These are phyloP conservation scores for Penicillium italicum DNA, from an alignment of 2,329 filamentous ascomycete genomes.

Conservation along the genomic window DNA sequence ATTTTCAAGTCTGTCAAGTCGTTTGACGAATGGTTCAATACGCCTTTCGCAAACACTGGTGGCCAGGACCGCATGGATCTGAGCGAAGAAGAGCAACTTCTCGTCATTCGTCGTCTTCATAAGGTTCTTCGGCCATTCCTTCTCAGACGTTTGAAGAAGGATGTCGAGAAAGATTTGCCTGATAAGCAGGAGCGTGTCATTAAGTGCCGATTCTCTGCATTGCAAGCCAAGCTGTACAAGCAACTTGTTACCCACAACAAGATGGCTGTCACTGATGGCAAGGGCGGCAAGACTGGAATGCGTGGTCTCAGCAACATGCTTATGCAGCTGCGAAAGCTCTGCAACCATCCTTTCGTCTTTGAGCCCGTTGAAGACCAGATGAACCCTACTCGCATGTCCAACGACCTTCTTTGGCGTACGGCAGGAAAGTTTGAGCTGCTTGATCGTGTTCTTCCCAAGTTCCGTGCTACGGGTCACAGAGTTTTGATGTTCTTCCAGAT, in stretches of 20 bases:
- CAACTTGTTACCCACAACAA: constrained; percentile 96
- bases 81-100: constrained; percentile 98
- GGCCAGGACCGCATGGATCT: constrained; percentile 98
- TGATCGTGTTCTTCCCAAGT: constrained; percentile 89
- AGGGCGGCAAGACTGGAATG: constrained; percentile 89
- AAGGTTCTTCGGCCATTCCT: constrained; percentile 97
- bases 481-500: constrained; percentile 99
- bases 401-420: constrained; percentile 92
- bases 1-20: constrained; percentile 99
- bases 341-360: constrained; percentile 98
- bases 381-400: constrained; percentile 83
- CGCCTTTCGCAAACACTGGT: constrained; percentile 96
- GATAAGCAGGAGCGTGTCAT: constrained; percentile 99
- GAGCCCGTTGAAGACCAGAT: constrained; percentile 97
- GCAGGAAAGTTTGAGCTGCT: constrained; percentile 96
- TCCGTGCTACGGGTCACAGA: constrained; percentile 83
- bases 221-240: constrained; percentile 93
- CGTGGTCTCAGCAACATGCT: constrained; percentile 99
- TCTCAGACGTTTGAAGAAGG: constrained; percentile 96
- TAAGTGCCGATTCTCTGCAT: constrained; percentile 95
- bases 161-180: constrained; percentile 96
- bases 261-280: constrained; percentile 89
- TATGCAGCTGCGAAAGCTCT: constrained; percentile 97
- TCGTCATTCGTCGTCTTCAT: constrained; percentile 96
- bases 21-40: constrained; percentile 99